A percentile compares a stretch with the other conserved stretches of the same genome.
Evolutionary conservation across 768 basidiomycete genomes (phyloP).

Genomic region (Rhodocollybia butyracea): DNA sequence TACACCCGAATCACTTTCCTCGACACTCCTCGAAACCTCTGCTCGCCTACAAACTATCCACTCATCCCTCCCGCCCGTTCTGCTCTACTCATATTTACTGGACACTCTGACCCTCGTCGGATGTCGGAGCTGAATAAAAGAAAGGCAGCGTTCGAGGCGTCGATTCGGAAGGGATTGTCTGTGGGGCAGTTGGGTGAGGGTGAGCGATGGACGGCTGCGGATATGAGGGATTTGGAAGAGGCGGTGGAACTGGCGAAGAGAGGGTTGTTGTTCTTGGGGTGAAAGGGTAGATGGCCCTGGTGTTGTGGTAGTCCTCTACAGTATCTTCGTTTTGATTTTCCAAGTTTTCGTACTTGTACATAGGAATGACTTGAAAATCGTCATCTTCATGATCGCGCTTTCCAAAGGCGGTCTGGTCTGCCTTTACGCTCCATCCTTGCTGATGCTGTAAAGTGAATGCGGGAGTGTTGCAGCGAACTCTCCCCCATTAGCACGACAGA

Average conservation of each 20-base stretch:
- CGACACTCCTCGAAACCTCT: conserved; percentile 53
- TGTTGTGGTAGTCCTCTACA: too few relatives aligned
- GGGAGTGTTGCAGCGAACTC: too few relatives aligned
- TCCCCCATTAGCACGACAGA: too few relatives aligned
- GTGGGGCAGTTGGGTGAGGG: conserved; percentile 52
- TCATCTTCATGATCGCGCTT: too few relatives aligned
- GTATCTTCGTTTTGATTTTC: too few relatives aligned
- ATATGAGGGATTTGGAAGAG: conserved; percentile 77
- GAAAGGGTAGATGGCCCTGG: conserved; percentile 4
- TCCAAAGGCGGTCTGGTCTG: too few relatives aligned
- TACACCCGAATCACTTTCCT: conserved; percentile 28
- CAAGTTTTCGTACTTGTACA: too few relatives aligned
- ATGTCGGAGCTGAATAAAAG: conserved; percentile 74
- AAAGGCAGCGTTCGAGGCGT: conserved; percentile 70
- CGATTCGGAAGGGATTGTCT: conserved; percentile 51
- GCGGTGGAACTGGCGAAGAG: conserved; percentile 76
- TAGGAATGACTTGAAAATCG: too few relatives aligned
- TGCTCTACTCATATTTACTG: conserved; percentile 81
- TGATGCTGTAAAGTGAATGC: too few relatives aligned
- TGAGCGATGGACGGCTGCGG: conserved; percentile 67
- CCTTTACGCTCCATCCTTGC: too few relatives aligned
- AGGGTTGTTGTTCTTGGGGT: conserved; percentile 79
- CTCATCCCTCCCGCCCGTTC: conserved; percentile 72
- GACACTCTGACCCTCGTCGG: conserved; percentile 81
- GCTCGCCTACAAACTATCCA: conserved; percentile 60